Evolutionary conservation across 2,329 filamentous ascomycete genomes (phyloP), one percentile per base, ranked within the genome.

Genomic region (Coleophoma eucalyptorum): DNA sequence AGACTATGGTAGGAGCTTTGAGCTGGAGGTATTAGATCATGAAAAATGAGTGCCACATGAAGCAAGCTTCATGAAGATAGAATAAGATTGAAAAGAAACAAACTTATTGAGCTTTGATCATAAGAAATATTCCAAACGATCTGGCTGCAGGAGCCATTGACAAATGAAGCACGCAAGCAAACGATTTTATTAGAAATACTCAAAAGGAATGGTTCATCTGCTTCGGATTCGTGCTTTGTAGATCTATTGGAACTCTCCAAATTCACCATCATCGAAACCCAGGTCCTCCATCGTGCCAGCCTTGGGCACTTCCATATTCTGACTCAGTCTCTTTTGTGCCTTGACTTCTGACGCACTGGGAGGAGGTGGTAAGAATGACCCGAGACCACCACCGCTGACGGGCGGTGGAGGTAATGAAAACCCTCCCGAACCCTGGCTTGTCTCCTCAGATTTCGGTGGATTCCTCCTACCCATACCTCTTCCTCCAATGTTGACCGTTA

Each of bases 251-350:
- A 95, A 95, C 69, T 95, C 90, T 18, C 89, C 90, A 78, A 91
- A 92, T 64, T 93, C 87, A 1, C 90, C 90, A 65, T 96, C 89
- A 62, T 95, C 90, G 61, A 94, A 94, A 0, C 89, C 89, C 57
- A 93, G 63, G 52, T 90, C 84, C 63, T 84, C 67, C 15, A 74
- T 72, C 38, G 69, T 69, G 21, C 59, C 60, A 48, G 60, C 58
- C 43, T 62, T 60, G 32, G 65, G 74, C 5, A 78, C 72, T 12
- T 80, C 77, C 61, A 71, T 72, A 62, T 73, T 76, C 66, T 74
- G 67, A 57, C 72, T 77, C 61, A 70, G 67, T 61, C 78, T 75
- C 69, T 82, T 78, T 67, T 83, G 77, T 48, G 80, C 74, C 69
- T 80, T 83, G n/a, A 81, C 75, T 52, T 81, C 80, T 56, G 75